These are phyloP conservation scores for Aspergillus panamensis DNA, from an alignment of 495 filamentous ascomycete species.

Conservation along the genomic window DNA sequence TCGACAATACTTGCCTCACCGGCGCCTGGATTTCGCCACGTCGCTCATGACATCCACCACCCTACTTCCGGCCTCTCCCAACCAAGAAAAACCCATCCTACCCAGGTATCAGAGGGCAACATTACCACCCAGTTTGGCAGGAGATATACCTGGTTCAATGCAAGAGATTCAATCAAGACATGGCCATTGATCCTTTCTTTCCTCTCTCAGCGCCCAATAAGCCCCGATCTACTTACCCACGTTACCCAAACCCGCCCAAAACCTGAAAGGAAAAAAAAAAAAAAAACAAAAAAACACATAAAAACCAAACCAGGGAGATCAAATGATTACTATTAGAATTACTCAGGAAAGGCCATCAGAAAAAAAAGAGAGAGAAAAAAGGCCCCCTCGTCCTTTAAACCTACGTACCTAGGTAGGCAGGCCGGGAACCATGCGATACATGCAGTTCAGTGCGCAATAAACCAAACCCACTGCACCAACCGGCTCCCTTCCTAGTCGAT, in stretches of 20 bases:
- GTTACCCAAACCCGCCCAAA: neutral
- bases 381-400: neutral
- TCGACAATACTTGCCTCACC: neutral
- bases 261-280: neutral
- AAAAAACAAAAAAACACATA: neutral
- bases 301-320: neutral
- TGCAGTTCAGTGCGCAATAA: neutral
- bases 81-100: too few relatives aligned
- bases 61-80: neutral
- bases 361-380: neutral
- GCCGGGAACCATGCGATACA: too few relatives aligned
- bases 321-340: neutral
- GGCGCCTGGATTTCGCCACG: neutral
- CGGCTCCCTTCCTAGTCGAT: conserved; percentile 13
- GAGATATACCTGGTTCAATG: neutral
- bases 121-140: neutral
- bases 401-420: too few relatives aligned
- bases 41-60: neutral
- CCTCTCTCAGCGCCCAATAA: neutral
- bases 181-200: neutral
- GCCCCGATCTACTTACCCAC: neutral
- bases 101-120: neutral
- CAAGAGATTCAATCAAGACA: neutral
- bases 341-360: neutral
- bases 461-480: conserved; percentile 2